A percentile compares a stretch with the other conserved stretches of the same genome.
phyloP scores from a whole-genome alignment of 768 basidiomycete genomes.

The Cystofilobasidium capitatum region DNA sequence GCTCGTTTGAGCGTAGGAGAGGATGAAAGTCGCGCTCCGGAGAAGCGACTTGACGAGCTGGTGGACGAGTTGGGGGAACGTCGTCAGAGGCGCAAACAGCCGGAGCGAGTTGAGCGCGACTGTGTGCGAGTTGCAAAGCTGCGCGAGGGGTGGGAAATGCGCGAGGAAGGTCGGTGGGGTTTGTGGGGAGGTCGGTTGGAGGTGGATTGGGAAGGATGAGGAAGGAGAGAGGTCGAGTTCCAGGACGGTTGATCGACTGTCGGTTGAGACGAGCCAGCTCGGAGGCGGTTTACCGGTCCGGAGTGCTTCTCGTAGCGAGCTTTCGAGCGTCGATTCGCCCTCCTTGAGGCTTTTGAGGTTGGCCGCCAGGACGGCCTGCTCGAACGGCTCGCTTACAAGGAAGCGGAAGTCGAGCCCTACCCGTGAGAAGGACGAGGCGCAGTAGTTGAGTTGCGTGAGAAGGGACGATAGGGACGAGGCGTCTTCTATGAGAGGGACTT shows the following conservation, averaged over 20 bases:
- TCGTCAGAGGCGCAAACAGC: constrained; percentile 59
- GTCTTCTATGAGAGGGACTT: constrained; percentile 49
- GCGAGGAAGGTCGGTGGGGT: constrained; percentile 62
- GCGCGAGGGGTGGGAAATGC: constrained; percentile 65
- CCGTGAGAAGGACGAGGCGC: constrained; percentile 80
- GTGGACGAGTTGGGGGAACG: constrained; percentile 47
- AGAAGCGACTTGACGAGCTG: constrained; percentile 51
- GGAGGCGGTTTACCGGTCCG: constrained; percentile 29
- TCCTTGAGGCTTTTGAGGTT: constrained; percentile 38
- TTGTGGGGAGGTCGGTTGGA: constrained; percentile 38
- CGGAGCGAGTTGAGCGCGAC: constrained; percentile 69
- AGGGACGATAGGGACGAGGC: constrained; percentile 61
- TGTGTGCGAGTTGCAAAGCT: constrained; percentile 61
- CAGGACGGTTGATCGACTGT: constrained; percentile 27
- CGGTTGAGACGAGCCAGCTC: constrained; percentile 32
- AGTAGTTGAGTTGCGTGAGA: constrained; percentile 87
- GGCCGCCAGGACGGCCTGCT: constrained; percentile 52
- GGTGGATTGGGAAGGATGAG: constrained; percentile 23
- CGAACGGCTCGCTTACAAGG: constrained; percentile 57
- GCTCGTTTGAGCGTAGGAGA: constrained; percentile 41
- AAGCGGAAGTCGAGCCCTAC: constrained; percentile 81
- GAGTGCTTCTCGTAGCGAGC: constrained; percentile 31
- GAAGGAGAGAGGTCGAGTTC: constrained; percentile 17
- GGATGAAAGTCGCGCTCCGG: constrained; percentile 44
- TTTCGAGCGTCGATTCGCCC: constrained; percentile 37